phyloP scores from a whole-genome alignment of 768 basidiomycete genomes.

The Macrolepiota albuminosa region DNA sequence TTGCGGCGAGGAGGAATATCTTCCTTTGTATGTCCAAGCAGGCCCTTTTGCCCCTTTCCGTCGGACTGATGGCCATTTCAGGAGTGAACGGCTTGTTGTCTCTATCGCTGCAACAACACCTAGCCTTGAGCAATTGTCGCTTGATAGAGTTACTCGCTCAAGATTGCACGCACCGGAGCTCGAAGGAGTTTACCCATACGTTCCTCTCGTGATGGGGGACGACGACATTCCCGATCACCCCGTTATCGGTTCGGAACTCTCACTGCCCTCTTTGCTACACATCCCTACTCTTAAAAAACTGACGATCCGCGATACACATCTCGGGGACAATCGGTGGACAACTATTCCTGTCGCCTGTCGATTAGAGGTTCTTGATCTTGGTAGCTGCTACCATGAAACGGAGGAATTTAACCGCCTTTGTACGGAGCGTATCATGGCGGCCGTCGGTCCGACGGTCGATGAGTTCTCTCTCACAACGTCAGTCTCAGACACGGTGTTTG shows the following conservation, averaged over 20 bases:
- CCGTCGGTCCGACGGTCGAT: constrained; percentile 49
- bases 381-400: constrained; percentile 49
- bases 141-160: constrained; percentile 65
- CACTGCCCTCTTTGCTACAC: constrained; percentile 60
- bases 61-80: constrained; percentile 19
- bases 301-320: constrained; percentile 64
- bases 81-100: constrained; percentile 68
- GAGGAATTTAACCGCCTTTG: constrained; percentile 48
- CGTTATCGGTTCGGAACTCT: constrained; percentile 49
- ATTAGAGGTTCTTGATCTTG: constrained; percentile 54
- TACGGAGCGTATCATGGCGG: constrained; percentile 58
- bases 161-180: constrained; percentile 60
- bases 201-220: constrained; percentile 62
- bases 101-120: constrained; percentile 60
- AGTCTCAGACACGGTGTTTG: constrained; percentile 37
- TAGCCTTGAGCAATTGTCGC: constrained; percentile 47
- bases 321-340: constrained; percentile 60
- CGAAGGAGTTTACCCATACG: constrained; percentile 45
- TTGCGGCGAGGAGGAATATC: constrained; percentile 31
- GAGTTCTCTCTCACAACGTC: constrained; percentile 51
- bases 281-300: constrained; percentile 59
- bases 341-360: constrained; percentile 45
- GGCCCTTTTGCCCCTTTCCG: constrained; percentile 1
- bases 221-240: constrained; percentile 54
- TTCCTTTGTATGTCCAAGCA: constrained; percentile 39